Percentiles rank a stretch among this genome's conserved stretches.
Conservation (phyloP, 768 basidiomycete species). For the Termitomyces sp. region DNA sequence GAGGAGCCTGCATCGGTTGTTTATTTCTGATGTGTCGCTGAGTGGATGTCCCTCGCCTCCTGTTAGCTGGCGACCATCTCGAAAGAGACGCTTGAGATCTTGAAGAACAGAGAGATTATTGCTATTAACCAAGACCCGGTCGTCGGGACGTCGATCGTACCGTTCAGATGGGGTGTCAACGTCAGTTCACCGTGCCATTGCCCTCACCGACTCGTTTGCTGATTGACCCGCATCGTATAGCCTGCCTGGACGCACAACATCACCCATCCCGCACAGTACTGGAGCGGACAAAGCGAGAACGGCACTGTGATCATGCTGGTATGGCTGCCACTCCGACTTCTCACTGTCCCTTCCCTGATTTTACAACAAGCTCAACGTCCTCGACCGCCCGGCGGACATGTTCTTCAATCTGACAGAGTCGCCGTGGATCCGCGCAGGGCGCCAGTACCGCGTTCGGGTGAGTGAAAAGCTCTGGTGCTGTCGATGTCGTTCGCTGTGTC, state of each 20-base stretch:
- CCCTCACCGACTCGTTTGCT: too few relatives aligned
- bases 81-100: constrained; percentile 45
- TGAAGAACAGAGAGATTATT: constrained; percentile 59
- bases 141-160: constrained; percentile 55
- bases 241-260: constrained; percentile 32
- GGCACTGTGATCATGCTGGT: constrained; percentile 66
- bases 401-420: constrained; percentile 60
- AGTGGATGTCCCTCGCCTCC: too few relatives aligned
- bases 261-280: constrained; percentile 56
- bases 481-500: too few relatives aligned
- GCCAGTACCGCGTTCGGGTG: constrained; percentile 57
- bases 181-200: constrained; percentile 23
- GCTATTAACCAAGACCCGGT: constrained; percentile 67
- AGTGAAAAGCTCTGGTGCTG: too few relatives aligned
- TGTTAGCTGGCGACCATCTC: constrained; percentile 37
- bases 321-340: constrained; percentile 8
- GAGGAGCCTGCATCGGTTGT: background rate
- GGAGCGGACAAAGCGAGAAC: constrained; percentile 56
- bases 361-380: constrained; percentile 49
- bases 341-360: background rate
- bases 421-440: constrained; percentile 59
- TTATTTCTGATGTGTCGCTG: background rate
- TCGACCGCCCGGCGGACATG: constrained; percentile 46
- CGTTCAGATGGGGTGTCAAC: constrained; percentile 66
- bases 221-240: constrained; percentile 8